Base-by-base conservation (phyloP, 305 asterid genomes). In the Salvia sclarea region DNA sequence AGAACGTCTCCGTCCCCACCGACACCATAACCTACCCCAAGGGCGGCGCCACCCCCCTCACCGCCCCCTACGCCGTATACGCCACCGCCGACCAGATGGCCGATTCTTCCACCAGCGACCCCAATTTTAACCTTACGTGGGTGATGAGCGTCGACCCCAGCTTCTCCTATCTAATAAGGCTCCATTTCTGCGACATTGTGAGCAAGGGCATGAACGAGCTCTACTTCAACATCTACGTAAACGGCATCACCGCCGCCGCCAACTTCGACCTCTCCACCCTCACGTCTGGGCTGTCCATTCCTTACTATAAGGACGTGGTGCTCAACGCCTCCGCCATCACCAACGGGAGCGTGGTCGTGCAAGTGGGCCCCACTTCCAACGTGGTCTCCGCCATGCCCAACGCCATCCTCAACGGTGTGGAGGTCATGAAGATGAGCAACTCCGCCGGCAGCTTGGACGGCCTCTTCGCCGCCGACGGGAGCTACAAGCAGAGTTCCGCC, bases 151-250 rank as follows among this genome's bases (percentile, higher is more conserved):
- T 88, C 56, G 97, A 93, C 75, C 88, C 97, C 1, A 79, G 84
- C 74, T 94, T 91, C 65, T 85, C 95, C 2, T 91, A 94, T 69
- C 54, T 86, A 49, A 79, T 94, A 37, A 82, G 97, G 17, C 77
- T 91, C 54, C 99, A 91, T 67, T 94, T 94, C 45, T 94, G 99
- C 53, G 99, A 94, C 13, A 94, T 91, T n/a, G 87, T 86, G 54
- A 91, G 99, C 68, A 82, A 57, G 20, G 88, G 77, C 8, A 73
- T 88, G 1, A 85, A 91, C 45, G 90, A 91, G 92, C 90, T 94
- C 9, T 91, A 91, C 86, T 94, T 94, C 85, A 89, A 91, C 60
- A 86, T 94, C 6, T 93, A 93, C 64, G 28, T 93, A 45, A 94
- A 94, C 37, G 93, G 83, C 10, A 43, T 81, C 5, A 28, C 57